Evolutionary conservation across 192 early-diverging fungal species (phyloP).

Genomic region (Gaertneriomyces sp.): DNA sequence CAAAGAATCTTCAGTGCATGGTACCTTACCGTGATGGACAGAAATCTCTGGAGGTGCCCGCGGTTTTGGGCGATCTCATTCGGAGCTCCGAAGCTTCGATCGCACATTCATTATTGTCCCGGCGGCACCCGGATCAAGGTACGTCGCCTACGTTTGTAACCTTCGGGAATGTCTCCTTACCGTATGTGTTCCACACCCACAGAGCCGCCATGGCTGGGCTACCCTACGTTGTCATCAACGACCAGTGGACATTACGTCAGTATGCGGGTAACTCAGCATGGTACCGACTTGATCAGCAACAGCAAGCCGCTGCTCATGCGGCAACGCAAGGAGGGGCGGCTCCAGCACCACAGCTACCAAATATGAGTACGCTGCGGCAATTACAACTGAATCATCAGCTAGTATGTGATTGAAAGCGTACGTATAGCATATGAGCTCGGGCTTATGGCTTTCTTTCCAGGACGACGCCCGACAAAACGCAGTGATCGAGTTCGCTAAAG

Average conservation of each 20-base stretch:
- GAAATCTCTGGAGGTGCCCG: background rate
- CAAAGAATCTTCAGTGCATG: background rate
- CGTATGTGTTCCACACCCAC: background rate
- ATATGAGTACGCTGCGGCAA: background rate
- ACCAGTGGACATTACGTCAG: constrained; percentile 18
- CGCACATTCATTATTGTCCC: constrained; percentile 43
- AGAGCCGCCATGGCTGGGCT: constrained; percentile 23
- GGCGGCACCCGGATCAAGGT: constrained; percentile 32
- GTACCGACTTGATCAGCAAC: background rate
- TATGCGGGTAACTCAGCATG: constrained; percentile 16
- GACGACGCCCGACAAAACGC: constrained; percentile 25
- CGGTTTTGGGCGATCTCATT: background rate
- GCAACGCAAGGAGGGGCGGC: background rate
- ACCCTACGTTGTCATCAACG: constrained; percentile 29
- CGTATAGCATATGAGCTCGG: background rate
- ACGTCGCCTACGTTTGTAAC: too few relatives aligned
- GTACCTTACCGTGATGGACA: background rate
- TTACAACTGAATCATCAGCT: constrained; percentile 27
- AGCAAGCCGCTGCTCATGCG: background rate
- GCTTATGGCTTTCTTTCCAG: constrained; percentile 20
- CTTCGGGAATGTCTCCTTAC: background rate
- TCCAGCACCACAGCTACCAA: constrained; percentile 22
- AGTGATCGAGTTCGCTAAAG: constrained; percentile 29
- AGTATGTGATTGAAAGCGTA: constrained; percentile 12
- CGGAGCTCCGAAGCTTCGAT: constrained; percentile 28